Evolutionary conservation across 257 asterid species (phyloP), one percentile per base, ranked within the genome.

Genomic region (Nicotiana obtusifolia): DNA sequence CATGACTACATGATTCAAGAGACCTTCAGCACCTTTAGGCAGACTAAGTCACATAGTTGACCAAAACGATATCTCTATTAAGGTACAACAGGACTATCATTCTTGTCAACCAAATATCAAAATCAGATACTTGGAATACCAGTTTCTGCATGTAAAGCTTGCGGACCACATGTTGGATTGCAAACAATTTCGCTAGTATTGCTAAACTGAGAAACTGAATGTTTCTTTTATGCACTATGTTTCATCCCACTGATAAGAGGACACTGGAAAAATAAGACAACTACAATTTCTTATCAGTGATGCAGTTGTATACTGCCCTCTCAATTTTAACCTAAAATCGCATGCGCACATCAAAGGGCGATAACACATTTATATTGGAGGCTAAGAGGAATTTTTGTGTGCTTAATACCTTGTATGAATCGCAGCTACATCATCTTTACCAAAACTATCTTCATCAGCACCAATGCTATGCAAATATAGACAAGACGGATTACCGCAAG

Each of bases 351-450:
- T 60, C 31, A 22, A 60, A 37, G 57, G n/a, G 31, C 6, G 16
- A 60, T 22, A 22, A 14, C 66, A 60, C 66, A 22, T 24, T 41
- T 24, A 57, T 49, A 75, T 7, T 15, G 64, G 17, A 49, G 17
- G 19, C 57, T 52, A 15, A 52, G 57, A 52, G 64, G 44, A 49
- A 15, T n/a, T 24, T 47, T 14, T 75, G 61, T 49, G 28, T 75
- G 37, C 53, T 56, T 77, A 81, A 84, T 88, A 95, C 99, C 99
- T 92, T 7, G 99, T 95, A 68, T 94, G 99, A 75, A 91, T 93
- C 59, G 99, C 97, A 83, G 99, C 99, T 77, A 87, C 94, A 88
- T 96, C 99, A 82, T 96, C 98, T 87, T 91, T 96, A 81, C 97
- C 97, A 86, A 96, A 96, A 90, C 97, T 94, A 89, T 96, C 99